Evolutionary conservation across 805 yeast species (phyloP).

Genomic region (Candida endomychidarum): DNA sequence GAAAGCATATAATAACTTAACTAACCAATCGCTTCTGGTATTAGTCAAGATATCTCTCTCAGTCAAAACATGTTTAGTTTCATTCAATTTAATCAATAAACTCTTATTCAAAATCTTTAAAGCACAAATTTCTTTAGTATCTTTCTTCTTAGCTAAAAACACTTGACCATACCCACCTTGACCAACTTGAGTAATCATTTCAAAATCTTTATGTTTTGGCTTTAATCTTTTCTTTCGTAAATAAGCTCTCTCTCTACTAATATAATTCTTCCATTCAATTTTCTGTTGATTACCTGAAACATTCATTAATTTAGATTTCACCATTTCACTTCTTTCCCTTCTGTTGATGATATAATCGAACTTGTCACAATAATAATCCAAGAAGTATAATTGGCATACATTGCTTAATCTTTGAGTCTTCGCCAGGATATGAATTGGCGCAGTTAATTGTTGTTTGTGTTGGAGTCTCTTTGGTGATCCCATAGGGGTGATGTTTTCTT

Average conservation of each 20-base stretch:
- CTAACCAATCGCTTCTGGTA: conserved; percentile 94
- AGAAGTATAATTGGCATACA: conserved; percentile 89
- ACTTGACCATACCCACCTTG: conserved; percentile 99
- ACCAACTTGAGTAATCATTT: conserved; percentile 96
- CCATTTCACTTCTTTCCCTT: conserved; percentile 75
- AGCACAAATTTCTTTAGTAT: conserved; percentile 94
- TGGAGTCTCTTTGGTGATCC: conserved; percentile 27
- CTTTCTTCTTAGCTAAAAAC: conserved; percentile 90
- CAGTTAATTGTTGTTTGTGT: conserved; percentile 20
- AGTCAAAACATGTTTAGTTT: conserved; percentile 91
- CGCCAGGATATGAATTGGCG: conserved; percentile 45
- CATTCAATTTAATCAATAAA: conserved; percentile 83
- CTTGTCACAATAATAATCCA: conserved; percentile 95
- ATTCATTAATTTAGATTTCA: conserved; percentile 55
- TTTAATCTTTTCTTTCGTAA: conserved; percentile 86
- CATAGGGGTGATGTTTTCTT: conserved; percentile 38
- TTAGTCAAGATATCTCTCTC: conserved; percentile 97
- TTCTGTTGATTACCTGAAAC: conserved; percentile 46
- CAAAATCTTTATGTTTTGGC: conserved; percentile 93
- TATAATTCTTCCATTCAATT: conserved; percentile 70
- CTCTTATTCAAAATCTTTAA: conserved; percentile 87
- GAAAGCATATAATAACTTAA: conserved; percentile 88
- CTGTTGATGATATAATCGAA: conserved; percentile 89
- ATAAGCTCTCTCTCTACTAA: conserved; percentile 79
- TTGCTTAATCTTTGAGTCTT: conserved; percentile 84